A percentile compares a stretch with the other conserved stretches of the same genome.
Conservation (phyloP, 768 basidiomycete genomes). For the Lactarius psammicola region DNA sequence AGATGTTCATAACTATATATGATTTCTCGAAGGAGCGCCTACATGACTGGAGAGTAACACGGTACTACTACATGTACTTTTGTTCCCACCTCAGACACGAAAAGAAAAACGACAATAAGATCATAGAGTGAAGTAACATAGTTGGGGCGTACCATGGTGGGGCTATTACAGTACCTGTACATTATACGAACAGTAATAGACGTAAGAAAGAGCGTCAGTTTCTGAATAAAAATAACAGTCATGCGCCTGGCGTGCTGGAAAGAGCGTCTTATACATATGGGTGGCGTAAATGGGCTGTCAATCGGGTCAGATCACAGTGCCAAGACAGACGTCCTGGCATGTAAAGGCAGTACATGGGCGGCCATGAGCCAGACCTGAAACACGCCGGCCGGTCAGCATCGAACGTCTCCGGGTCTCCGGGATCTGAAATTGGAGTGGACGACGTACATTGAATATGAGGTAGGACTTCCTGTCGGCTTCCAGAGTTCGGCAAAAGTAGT, state of each 20-base stretch:
- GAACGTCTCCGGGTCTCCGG: constrained; percentile 9
- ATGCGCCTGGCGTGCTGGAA: constrained; percentile 23
- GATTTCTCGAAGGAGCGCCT: not conserved
- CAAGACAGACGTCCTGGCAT: constrained; percentile 25
- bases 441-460: constrained; percentile 31
- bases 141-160: not conserved
- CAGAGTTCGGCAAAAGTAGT: constrained; percentile 22
- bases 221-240: constrained; percentile 17
- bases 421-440: constrained; percentile 13
- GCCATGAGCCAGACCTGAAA: constrained; percentile 28
- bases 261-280: constrained; percentile 18
- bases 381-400: constrained; percentile 20
- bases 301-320: constrained; percentile 24
- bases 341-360: constrained; percentile 27
- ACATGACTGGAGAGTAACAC: not conserved
- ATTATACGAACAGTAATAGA: constrained; percentile 22
- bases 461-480: constrained; percentile 29
- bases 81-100: not conserved
- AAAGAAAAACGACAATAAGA: not conserved
- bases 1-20: constrained; percentile 7
- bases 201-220: constrained; percentile 8
- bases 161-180: not conserved
- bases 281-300: constrained; percentile 29
- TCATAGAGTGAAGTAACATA: not conserved
- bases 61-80: constrained; percentile 7